A percentile compares a stretch with the other conserved stretches of the same genome.
Conservation (phyloP, 768 basidiomycete species). For the Lyophyllum decastes region DNA sequence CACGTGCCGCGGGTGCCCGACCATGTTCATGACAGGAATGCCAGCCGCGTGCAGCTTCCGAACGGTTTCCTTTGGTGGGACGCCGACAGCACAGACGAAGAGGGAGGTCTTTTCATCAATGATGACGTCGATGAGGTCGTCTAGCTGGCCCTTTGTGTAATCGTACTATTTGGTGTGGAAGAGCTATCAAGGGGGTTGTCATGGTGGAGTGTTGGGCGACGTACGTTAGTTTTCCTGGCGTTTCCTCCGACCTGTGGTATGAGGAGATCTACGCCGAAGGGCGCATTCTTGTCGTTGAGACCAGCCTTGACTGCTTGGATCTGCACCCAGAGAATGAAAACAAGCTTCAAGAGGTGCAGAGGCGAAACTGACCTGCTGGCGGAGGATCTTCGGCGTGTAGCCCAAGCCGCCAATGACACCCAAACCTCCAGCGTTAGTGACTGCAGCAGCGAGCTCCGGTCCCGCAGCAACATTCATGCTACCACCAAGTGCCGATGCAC, state of each 20-base stretch:
- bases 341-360: neutral
- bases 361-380: slow-evolving; percentile 59
- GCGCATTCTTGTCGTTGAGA: slow-evolving; percentile 71
- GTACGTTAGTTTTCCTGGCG: slow-evolving; percentile 89
- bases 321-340: slow-evolving; percentile 34
- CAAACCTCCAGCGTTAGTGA: slow-evolving; percentile 91
- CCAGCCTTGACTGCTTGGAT: slow-evolving; percentile 73
- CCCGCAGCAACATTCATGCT: slow-evolving; percentile 54
- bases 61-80: slow-evolving; percentile 80
- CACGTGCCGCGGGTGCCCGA: slow-evolving; percentile 93
- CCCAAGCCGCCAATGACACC: slow-evolving; percentile 92
- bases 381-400: slow-evolving; percentile 80
- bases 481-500: neutral
- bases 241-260: slow-evolving; percentile 85
- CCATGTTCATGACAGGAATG: slow-evolving; percentile 93
- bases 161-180: slow-evolving; percentile 63
- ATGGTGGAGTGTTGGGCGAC: neutral
- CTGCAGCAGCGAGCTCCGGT: slow-evolving; percentile 88
- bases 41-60: slow-evolving; percentile 82
- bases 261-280: slow-evolving; percentile 91
- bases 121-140: slow-evolving; percentile 85
- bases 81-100: slow-evolving; percentile 90
- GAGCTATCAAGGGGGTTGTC: neutral
- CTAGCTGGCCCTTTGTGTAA: slow-evolving; percentile 86
- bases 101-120: slow-evolving; percentile 87